Evolutionary conservation across 495 filamentous ascomycete species (phyloP), one percentile per base, ranked within the genome.

Genomic region (Penicillium canariense): DNA sequence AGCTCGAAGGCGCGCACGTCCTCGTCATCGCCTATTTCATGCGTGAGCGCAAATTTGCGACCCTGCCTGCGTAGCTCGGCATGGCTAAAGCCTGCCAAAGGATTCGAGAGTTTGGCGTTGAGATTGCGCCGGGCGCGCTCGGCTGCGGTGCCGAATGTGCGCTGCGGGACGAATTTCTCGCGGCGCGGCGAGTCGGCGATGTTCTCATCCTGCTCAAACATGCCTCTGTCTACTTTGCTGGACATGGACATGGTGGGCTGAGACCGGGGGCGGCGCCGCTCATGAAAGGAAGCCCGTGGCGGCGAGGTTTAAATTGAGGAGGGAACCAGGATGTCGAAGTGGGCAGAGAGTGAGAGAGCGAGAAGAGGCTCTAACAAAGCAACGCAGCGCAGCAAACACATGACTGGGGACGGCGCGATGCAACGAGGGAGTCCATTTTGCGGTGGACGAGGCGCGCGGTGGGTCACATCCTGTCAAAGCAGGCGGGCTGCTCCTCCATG

Each of bases 1-100:
- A 88, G 77, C 36, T 81, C 79, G 64, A 95, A 88, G 17, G 84
- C 84, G 20, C 84, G 77, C 31, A 89, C 70, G 60, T 90, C 87
- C 5, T 74, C 68, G 25, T 74, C 68, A 46, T 83, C 80, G 15
- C 80, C 84, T 35, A 91, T 72, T 14, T 81, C 79, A 58, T 88
- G 76, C 25, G 79, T 75, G n/a, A 71, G 67, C 23, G 84, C 87
- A 65, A 89, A 92, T 3, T 74, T 76, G 40, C 82, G 84, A 26
- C 87, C 89, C 69, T 81, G 82, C 39, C 73, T 74, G 31, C 72
- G 75, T 14, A 94, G 70, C 55, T 86, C 78, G 7, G 80, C 72
- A 38, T 82, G 75, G 31, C 71, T 78, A 51, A 83, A 78, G 15
- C 86, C 86, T 7, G 80, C 80, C 11, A 94, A 75, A 26, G 89